Base-by-base conservation (phyloP, 768 basidiomycete species). In the Inosperma sp. region DNA sequence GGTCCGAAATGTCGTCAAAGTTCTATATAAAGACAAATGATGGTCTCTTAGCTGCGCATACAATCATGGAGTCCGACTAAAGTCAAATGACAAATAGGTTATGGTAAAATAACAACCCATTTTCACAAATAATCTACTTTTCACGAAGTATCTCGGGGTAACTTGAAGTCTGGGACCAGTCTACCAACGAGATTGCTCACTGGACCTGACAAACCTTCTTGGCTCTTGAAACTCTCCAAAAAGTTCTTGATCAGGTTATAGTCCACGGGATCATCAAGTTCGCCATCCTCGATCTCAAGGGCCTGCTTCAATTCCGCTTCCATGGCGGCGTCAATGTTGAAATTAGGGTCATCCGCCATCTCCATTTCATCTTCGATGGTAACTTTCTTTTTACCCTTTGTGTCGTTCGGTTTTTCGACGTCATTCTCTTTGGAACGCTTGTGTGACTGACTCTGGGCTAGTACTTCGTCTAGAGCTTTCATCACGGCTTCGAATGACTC, bases 171-270 rank as follows among this genome's bases (percentile, higher is more conserved):
- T 37, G 83, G 81, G 49, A 88, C 82, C 54, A 99, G 64, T 56
- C 93, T 75, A 33, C 96, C 91, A 34, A 85, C 88, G 37, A 99
- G 71, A 62, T 85, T 96, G 47, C 94, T 79, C 12, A 96, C 94
- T 19, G 94, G 96, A 1, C 96, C 96, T 21, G 89, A 82, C 43
- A 89, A 68, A 19, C 96, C 96, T 7, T 65, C 87, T 63, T 99
- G 96, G 55, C 84, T 85, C 64, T 90, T 92, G 75, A 91, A 97
- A 67, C 93, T 95, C 72, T 96, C 93, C 66, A 98, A 68, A 67
- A 99, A 93, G 66, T 96, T 95, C 70, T 92, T 95, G 73, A 98
- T 95, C 60, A 98, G 70, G 58, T 84, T 84, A 67, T 94, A 96
- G 65, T 99, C 92, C 62, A 81, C 74, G 30, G 74, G 72, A 9